Evolutionary conservation across 352 stramenopile genomes (phyloP), one percentile per base, ranked within the genome.

Genomic region (Aphanomyces euteiches): DNA sequence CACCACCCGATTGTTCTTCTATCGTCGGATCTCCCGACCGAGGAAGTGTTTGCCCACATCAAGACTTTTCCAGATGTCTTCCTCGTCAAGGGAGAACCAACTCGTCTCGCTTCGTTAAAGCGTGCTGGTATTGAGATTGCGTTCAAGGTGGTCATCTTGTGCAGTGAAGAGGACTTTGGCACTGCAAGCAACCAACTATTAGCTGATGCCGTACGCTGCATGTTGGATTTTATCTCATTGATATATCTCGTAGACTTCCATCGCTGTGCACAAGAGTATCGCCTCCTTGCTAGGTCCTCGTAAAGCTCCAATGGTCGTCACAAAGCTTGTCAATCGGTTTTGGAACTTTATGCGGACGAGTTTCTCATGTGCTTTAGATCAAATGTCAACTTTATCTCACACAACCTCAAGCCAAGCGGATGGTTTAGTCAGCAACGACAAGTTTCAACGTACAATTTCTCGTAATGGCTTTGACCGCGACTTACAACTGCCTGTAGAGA

Each of bases 251-350:
- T 69, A 87, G 72, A 82, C 87, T 54, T 87, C 80, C 40, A 78
- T 94, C 38, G 84, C 86, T n/a, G 76, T 94, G 47, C 85, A 94
- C 77, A 92, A 89, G 74, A 89, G 84, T 37, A 90, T 94, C 41
- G 68, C 79, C 7, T 83, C 82, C 19, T 77, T 88, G 15, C 75
- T 94, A 34, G 84, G 84, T 3, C 81, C 82, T 4, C 72, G 72
- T n/a, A 78, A 81, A 36, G 82, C 83, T 15, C 82, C 84, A 7
- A 74, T 84, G 6, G 75, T 94, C 59, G 85, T 94, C 57, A 90
- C 82, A 2, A 84, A 94, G 70, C 79, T 94, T 19, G 77, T 82
- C 34, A 94, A 91, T 68, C 77, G 86, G 43, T 56, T n/a, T 8
- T 47, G 13, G 7, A 10, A 54, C 37, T 50, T 54, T 0, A 7